Conservation (phyloP, 2,329 filamentous ascomycete genomes). For the Lecanicillium sp. region DNA sequence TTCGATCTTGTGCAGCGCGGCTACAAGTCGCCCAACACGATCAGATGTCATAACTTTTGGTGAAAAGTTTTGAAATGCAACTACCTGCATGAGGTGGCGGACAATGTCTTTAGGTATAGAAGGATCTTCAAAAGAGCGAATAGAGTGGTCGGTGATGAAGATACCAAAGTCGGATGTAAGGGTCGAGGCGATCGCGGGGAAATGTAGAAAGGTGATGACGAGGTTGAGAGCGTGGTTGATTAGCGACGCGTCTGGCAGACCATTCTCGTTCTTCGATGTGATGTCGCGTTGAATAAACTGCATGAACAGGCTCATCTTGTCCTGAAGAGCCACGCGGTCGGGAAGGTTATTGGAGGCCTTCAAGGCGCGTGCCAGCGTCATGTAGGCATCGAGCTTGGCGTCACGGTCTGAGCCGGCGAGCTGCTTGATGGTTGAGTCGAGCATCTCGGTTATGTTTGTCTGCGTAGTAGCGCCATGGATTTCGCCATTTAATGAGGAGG, state of each 20-base stretch:
- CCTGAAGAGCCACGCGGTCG: conserved; percentile 61
- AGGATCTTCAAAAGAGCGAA: conserved; percentile 62
- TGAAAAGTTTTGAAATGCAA: conserved; percentile 74
- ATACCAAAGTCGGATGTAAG: conserved; percentile 71
- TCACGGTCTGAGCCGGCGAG: conserved; percentile 66
- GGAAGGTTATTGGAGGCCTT: conserved; percentile 78
- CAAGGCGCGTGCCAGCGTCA: conserved; percentile 66
- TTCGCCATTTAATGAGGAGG: conserved; percentile 32
- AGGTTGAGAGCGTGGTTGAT: conserved; percentile 72
- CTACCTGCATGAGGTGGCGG: conserved; percentile 71
- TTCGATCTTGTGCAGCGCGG: conserved; percentile 64
- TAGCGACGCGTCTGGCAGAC: conserved; percentile 58
- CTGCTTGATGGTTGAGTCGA: conserved; percentile 78
- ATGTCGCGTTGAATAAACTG: conserved; percentile 83
- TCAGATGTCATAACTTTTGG: conserved; percentile 65
- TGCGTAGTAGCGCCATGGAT: conserved; percentile 27
- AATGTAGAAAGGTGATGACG: conserved; percentile 68
- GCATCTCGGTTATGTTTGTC: conserved; percentile 65
- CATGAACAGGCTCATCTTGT: conserved; percentile 69
- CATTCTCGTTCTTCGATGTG: conserved; percentile 48
- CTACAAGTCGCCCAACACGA: conserved; percentile 63
- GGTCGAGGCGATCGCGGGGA: conserved; percentile 59
- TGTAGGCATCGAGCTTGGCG: conserved; percentile 78
- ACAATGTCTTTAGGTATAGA: conserved; percentile 67
- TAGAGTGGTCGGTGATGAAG: conserved; percentile 75